Evolutionary conservation across 805 yeast species (phyloP), one percentile per base, ranked within the genome.

Genomic region (Wickerhamiella qilinensis): DNA sequence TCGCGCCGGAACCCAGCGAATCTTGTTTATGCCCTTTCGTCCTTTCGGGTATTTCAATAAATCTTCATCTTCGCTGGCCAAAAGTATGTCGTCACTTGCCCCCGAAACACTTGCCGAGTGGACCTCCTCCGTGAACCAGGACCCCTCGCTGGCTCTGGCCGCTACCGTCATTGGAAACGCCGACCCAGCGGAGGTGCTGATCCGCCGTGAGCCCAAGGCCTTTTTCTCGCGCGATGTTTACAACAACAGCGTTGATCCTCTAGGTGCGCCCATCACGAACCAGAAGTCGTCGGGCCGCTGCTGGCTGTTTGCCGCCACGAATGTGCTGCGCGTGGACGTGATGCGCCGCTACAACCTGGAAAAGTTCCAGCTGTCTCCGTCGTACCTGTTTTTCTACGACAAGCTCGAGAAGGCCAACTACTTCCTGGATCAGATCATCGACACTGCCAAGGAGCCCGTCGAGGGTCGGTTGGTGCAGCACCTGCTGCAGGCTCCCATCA

Each of bases 301-400:
- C 59, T 83, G 94, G 94, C 67, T 83, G 43, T 83, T 83, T 57
- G 94, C 94, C 9, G 70, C 88, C 1, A 72, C 82, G 38, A 83
- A 84, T 49, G 68, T 78, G 40, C 61, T 82, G 51, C 68, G 94
- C 49, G 55, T 77, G 37, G 67, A 67, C 38, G 69, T 80, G 31
- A 73, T 75, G 58, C 63, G 68, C 48, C 68, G 69, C 52, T 69
- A 75, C 56, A 73, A 76, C 51, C 57, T 83, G 49, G 73, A 73
- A 48, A 69, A 68, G 47, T 73, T 80, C 55, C 85, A 79, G 58
- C 59, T 84, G 37, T 77, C 91, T 29, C 93, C 83, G 50, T 68
- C 80, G 19, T 82, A 77, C 55, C 57, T 83, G 45, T 83, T 76
- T 63, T 83, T 84, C 60, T 80, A 80, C 56, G 94, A 83, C 54